Evolutionary conservation across 495 filamentous ascomycete species (phyloP).

Genomic region (Daldinia grandis): DNA sequence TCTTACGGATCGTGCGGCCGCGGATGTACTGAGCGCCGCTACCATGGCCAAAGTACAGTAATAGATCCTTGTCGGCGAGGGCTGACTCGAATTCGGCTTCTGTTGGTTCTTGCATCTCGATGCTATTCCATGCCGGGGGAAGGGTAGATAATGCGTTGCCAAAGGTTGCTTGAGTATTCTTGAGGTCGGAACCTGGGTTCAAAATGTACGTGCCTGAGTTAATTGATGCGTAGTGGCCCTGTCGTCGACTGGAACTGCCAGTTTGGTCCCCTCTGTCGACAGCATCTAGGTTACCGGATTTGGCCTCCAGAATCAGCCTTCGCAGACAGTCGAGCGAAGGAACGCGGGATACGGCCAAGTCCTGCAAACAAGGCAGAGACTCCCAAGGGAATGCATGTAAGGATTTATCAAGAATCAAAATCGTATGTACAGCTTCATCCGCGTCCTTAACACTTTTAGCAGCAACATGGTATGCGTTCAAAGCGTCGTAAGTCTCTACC

Average conservation of each 20-base stretch:
- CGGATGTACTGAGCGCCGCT: conserved; percentile 95
- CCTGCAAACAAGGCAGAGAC: conserved; percentile 83
- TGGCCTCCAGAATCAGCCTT: conserved; percentile 52
- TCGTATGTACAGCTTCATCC: conserved; percentile 71
- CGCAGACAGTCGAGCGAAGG: conserved; percentile 84
- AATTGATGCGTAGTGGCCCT: conserved; percentile 65
- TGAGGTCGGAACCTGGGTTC: conserved; percentile 84
- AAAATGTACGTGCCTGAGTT: conserved; percentile 81
- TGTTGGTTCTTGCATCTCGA: conserved; percentile 71
- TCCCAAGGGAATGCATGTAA: conserved; percentile 96
- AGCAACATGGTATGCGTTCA: conserved; percentile 77
- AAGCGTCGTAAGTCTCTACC: conserved; percentile 80
- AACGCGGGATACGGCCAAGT: conserved; percentile 81
- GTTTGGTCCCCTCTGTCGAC: conserved; percentile 12
- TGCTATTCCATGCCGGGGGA: conserved; percentile 64
- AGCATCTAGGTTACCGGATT: conserved; percentile 1
- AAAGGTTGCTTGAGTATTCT: conserved; percentile 79
- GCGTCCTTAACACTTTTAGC: conserved; percentile 45
- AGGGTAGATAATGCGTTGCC: conserved; percentile 65
- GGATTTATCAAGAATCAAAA: conserved; percentile 91
- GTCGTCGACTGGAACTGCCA: conserved; percentile 13
- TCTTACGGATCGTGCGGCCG: conserved; percentile 75
- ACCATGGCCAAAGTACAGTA: conserved; percentile 96
- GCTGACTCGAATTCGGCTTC: conserved; percentile 77
- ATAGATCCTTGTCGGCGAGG: conserved; percentile 68